These are phyloP conservation scores for Calophaca sinica DNA, from an alignment of 306 rosid species.

Conservation along the genomic window DNA sequence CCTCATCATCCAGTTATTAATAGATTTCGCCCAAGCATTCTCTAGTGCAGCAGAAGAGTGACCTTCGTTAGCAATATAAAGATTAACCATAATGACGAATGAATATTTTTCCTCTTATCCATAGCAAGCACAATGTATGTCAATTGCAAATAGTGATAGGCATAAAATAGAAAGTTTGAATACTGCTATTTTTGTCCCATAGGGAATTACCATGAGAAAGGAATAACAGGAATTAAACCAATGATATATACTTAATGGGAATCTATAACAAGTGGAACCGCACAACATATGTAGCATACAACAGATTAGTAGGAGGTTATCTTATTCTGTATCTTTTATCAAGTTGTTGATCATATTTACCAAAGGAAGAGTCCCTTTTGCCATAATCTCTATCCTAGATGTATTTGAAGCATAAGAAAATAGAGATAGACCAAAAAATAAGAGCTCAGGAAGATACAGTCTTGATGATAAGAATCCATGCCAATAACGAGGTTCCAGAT, in stretches of 20 bases:
- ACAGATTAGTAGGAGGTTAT: constrained; percentile 40
- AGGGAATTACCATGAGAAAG: too few species aligned
- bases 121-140: constrained; percentile 25
- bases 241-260: constrained; percentile 33
- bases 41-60: constrained; percentile 33
- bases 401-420: constrained; percentile 91
- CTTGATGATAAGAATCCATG: constrained; percentile 97
- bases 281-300: constrained; percentile 58
- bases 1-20: not conserved
- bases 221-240: constrained; percentile 33
- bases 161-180: constrained; percentile 9
- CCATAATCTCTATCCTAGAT: constrained; percentile 93
- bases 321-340: constrained; percentile 79
- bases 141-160: constrained; percentile 35
- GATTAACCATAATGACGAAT: not conserved
- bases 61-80: constrained; percentile 15
- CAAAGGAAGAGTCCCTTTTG: constrained; percentile 94
- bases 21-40: not conserved
- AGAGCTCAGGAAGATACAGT: constrained; percentile 82
- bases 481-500: constrained; percentile 95
- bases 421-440: constrained; percentile 83
- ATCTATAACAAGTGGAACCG: constrained; percentile 44
- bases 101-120: constrained; percentile 11
- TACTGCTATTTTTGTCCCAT: not conserved
- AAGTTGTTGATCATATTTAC: constrained; percentile 91